Evolutionary conservation across 306 rosid species (phyloP), one percentile per base, ranked within the genome.

Genomic region (Clitoria ternatea): DNA sequence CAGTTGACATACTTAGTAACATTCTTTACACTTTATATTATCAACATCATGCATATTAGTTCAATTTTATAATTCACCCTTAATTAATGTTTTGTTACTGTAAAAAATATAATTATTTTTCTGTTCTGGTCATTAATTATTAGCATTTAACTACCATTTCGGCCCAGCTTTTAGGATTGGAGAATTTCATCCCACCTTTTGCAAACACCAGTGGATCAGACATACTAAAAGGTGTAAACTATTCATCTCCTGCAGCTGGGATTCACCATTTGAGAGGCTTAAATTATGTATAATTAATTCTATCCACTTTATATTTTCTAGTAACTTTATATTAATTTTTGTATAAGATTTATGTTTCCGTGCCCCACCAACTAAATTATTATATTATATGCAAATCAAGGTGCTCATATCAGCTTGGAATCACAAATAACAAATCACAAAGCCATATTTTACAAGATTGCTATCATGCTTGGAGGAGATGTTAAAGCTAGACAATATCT

Each of bases 361-460:
- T 37, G 10, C 3, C 17, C 9, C 22, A 53, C 15, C 5, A 12
- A 12, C 8, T 66, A 35, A 76, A 24, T 45, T 35, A 43, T 13
- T 33, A 0, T 15, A 44, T 27, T 0, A 4, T 1, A 36, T 29
- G 11, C 60, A 53, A 71, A 32, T 75, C 69, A 88, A 90, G 94
- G 94, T 12, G 68, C 2, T 1, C 17, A 60, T 39, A 8, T 85
- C 1, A 7, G 48, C 52, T 33, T 88, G 26, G 61, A 63, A 2
- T 0, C 0, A 43, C 94, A 88, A 54, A 1, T 85, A 49, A 2
- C 0, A 19, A 42, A 83, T 66, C 94, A 88, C 69, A 14, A 11
- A 59, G 2, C 0, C 3, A 67, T 71, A 49, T 14, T 73, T n/a
- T 10, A 49, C 0, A 14, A 12, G 47, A 71, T 84, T 3, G 69